Evolutionary conservation across 441 rosid genomes (phyloP).

Genomic region (Dalechampia spathulata): DNA sequence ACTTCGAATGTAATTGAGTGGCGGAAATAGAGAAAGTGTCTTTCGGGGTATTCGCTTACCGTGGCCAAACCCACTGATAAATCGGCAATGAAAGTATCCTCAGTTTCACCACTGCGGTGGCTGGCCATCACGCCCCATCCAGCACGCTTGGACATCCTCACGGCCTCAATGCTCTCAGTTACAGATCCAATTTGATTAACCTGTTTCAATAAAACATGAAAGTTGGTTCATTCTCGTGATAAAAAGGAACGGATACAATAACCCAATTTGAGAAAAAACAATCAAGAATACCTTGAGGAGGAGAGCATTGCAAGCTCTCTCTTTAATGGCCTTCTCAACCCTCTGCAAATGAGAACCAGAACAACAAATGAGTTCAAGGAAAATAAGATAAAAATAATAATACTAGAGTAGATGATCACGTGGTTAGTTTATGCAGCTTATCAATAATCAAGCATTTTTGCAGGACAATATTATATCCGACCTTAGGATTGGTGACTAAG

Average conservation of each 20-base stretch:
- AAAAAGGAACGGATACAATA: not conserved
- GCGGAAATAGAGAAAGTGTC: too few relatives aligned
- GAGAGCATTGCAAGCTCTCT: conserved; percentile 91
- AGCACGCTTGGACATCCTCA: conserved; percentile 87
- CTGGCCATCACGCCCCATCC: conserved; percentile 99
- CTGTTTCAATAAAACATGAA: conserved; percentile 26
- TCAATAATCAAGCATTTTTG: not conserved
- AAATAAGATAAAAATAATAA: not conserved
- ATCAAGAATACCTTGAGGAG: conserved; percentile 61
- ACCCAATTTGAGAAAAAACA: not conserved
- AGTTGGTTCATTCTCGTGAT: not conserved
- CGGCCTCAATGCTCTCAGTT: conserved; percentile 96
- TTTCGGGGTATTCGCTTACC: conserved; percentile 32
- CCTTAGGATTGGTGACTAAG: conserved; percentile 97
- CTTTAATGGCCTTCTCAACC: conserved; percentile 84
- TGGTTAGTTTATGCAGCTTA: not conserved
- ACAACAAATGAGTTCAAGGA: not conserved
- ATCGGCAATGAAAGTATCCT: conserved; percentile 97
- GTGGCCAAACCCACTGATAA: conserved; percentile 87
- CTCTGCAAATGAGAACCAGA: conserved; percentile 38
- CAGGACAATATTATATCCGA: conserved; percentile 9
- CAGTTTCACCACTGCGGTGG: conserved; percentile 98
- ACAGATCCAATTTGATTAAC: conserved; percentile 98
- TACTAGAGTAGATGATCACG: not conserved
- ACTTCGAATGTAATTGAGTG: too few relatives aligned